Evolutionary conservation across 495 filamentous ascomycete species (phyloP).

Genomic region (Aspergillus campestris): DNA sequence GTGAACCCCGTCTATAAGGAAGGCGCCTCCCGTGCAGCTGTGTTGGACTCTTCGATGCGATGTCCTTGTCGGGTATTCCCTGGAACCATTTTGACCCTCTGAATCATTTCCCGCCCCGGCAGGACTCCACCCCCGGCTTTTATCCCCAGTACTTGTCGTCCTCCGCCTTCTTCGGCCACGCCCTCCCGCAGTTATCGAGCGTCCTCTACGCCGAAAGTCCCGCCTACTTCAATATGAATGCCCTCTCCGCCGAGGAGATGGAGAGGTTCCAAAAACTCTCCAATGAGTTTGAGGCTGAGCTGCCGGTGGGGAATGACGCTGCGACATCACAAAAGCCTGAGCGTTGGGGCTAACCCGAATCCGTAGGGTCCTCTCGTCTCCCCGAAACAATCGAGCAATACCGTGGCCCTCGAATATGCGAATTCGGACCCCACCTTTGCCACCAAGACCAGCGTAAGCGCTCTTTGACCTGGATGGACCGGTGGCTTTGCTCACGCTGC

Average conservation of each 20-base stretch:
- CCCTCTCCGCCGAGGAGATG: constrained; percentile 42
- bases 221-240: constrained; percentile 32
- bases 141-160: constrained; percentile 10
- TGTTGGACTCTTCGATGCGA: constrained; percentile 20
- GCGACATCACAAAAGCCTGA: too few species aligned
- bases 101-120: constrained; percentile 26
- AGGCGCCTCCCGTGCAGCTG: too few species aligned
- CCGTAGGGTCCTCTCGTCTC: constrained; percentile 75
- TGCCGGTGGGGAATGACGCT: constrained; percentile 42
- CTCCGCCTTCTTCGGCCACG: constrained; percentile 16
- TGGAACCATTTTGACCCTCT: constrained; percentile 34
- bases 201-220: constrained; percentile 9
- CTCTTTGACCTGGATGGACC: not conserved
- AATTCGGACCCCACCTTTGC: constrained; percentile 80
- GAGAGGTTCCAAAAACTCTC: constrained; percentile 46
- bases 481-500: constrained; percentile 12
- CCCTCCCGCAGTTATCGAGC: constrained; percentile 16
- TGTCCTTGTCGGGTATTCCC: constrained; percentile 35
- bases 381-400: constrained; percentile 63
- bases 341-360: constrained; percentile 2
- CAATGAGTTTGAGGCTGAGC: constrained; percentile 57
- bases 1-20: constrained; percentile 2
- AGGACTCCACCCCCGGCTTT: constrained; percentile 15
- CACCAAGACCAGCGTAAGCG: constrained; percentile 74
- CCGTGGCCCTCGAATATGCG: constrained; percentile 80